phyloP scores from a whole-genome alignment of 1,139 yeast species.

The Dujonia santamariae region DNA sequence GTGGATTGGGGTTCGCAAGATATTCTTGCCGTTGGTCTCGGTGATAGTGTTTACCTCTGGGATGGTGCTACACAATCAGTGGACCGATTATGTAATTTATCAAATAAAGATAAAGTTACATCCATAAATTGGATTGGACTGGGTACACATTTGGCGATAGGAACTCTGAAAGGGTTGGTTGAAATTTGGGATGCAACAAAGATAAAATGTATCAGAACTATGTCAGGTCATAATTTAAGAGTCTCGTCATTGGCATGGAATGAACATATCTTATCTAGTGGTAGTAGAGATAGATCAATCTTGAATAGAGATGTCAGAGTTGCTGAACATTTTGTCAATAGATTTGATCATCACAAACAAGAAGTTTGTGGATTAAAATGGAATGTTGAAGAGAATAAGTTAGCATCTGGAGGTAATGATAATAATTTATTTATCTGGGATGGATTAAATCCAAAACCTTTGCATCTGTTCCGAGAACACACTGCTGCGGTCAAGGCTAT shows the following conservation, averaged over 20 bases:
- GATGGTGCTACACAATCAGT: constrained; percentile 86
- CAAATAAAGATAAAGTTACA: constrained; percentile 64
- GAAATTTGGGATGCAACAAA: constrained; percentile 96
- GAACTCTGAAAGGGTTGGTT: constrained; percentile 81
- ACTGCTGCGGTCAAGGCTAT: constrained; percentile 95
- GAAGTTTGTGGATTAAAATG: constrained; percentile 96
- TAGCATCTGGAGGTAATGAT: constrained; percentile 95
- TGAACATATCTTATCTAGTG: constrained; percentile 82
- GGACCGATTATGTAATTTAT: constrained; percentile 70
- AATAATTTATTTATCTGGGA: constrained; percentile 86
- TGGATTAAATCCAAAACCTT: constrained; percentile 67
- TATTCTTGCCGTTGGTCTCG: constrained; percentile 85
- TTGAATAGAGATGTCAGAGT: constrained; percentile 89
- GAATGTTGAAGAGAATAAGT: constrained; percentile 83
- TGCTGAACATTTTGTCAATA: constrained; percentile 75
- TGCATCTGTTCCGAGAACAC: constrained; percentile 76
- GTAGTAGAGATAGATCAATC: constrained; percentile 81
- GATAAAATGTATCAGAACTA: constrained; percentile 77
- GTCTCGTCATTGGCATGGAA: constrained; percentile 94
- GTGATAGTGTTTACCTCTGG: constrained; percentile 86
- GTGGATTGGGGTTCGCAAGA: constrained; percentile 97
- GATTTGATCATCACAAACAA: constrained; percentile 76
- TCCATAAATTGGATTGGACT: constrained; percentile 91
- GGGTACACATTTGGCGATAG: constrained; percentile 93
- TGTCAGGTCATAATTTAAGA: constrained; percentile 87